These are phyloP conservation scores for Lithospermum erythrorhizon DNA, from an alignment of 257 asterid genomes.

Conservation along the genomic window DNA sequence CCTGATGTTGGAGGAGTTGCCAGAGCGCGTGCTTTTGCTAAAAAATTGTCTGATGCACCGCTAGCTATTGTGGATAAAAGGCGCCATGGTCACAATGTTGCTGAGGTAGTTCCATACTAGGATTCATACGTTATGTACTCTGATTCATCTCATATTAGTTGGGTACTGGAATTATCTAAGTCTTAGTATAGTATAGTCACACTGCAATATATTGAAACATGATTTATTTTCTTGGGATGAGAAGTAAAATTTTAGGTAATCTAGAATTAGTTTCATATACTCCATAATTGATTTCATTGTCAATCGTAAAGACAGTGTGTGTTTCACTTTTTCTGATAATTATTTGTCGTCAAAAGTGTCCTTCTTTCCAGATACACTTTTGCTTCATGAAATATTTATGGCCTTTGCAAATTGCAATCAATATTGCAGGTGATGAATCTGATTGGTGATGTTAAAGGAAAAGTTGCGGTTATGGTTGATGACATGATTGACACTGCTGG, in stretches of 20 bases:
- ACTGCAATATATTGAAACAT: background rate
- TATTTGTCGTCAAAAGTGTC: background rate
- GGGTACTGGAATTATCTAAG: background rate
- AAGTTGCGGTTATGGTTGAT: slow-evolving; percentile 93
- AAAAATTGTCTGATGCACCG: slow-evolving; percentile 91
- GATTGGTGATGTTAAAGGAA: slow-evolving; percentile 90
- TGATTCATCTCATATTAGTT: background rate
- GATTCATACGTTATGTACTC: slow-evolving; percentile 4
- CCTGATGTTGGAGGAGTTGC: slow-evolving; percentile 99
- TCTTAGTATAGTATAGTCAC: background rate
- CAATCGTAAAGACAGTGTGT: background rate
- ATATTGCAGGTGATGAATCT: slow-evolving; percentile 72
- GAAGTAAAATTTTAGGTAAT: background rate
- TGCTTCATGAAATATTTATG: background rate
- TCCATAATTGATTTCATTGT: background rate
- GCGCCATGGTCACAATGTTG: slow-evolving; percentile 78
- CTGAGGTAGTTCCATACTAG: slow-evolving; percentile 51
- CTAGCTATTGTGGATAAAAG: slow-evolving; percentile 92
- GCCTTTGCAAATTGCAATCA: background rate
- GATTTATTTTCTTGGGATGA: background rate
- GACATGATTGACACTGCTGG: slow-evolving; percentile 99
- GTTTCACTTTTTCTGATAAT: too few species aligned
- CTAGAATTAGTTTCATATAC: background rate
- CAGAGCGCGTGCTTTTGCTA: slow-evolving; percentile 89
- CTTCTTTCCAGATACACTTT: background rate